Conservation (phyloP, 371 early-diverging fungal species). For the Basidiobolus meristosporus region DNA sequence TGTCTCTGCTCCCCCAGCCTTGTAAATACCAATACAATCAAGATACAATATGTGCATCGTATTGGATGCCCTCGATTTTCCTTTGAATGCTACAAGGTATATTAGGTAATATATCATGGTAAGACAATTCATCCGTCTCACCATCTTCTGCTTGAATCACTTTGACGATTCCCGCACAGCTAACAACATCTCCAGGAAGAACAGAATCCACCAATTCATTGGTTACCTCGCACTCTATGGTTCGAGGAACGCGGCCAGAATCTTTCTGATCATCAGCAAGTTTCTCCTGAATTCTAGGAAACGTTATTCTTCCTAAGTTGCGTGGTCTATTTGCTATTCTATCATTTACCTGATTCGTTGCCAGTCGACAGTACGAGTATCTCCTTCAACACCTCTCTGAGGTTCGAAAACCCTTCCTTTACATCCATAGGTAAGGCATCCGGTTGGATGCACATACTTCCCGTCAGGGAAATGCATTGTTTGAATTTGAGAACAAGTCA, state of each 20-base stretch:
- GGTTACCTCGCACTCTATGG: conserved; percentile 87
- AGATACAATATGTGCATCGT: conserved; percentile 51
- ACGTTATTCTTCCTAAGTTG: neutral
- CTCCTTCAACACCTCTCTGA: conserved; percentile 16
- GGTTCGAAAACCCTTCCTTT: conserved; percentile 19
- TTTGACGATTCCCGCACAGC: conserved; percentile 80
- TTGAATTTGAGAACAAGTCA: conserved; percentile 14
- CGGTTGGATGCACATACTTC: conserved; percentile 14
- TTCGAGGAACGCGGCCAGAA: conserved; percentile 91
- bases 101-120: conserved; percentile 17
- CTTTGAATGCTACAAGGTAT: conserved; percentile 30
- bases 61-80: conserved; percentile 40
- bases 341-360: conserved; percentile 28
- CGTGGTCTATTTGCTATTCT: neutral
- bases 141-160: conserved; percentile 32
- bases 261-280: conserved; percentile 49
- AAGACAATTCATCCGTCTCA: conserved; percentile 14
- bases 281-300: conserved; percentile 41
- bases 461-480: conserved; percentile 19
- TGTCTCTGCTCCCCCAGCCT: conserved; percentile 10
- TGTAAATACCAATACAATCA: conserved; percentile 33
- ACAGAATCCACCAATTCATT: conserved; percentile 90
- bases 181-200: conserved; percentile 97
- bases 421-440: conserved; percentile 20
- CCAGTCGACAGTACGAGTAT: conserved; percentile 37